These are phyloP conservation scores for Acacia melanoxylon DNA, from an alignment of 306 rosid genomes.

Conservation along the genomic window DNA sequence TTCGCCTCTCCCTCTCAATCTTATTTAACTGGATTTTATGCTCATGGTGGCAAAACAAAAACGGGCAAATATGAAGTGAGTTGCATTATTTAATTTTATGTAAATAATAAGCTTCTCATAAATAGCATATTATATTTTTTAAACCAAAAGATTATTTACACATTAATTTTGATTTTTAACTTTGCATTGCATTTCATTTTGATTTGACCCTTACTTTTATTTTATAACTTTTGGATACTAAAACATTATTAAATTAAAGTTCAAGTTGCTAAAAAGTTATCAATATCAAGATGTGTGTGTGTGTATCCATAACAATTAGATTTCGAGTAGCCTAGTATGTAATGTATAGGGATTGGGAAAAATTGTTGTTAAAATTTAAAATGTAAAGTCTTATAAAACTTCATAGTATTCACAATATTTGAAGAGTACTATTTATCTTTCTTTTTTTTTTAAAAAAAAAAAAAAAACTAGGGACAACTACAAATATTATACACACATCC, in stretches of 20 bases:
- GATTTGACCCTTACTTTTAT: background rate
- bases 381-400: background rate
- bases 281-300: no score
- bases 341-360: background rate
- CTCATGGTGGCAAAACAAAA: background rate
- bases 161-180: no score
- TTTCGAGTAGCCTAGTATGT: background rate
- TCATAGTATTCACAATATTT: background rate
- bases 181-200: background rate
- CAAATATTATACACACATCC: background rate
- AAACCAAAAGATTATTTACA: background rate
- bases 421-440: background rate
- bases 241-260: background rate
- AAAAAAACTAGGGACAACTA: background rate
- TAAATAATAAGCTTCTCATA: background rate
- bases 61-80: background rate
- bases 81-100: no score
- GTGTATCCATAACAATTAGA: background rate
- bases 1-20: background rate
- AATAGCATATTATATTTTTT: no score
- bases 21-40: background rate
- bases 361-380: background rate
- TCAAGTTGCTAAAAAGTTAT: background rate
- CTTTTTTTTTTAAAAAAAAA: no score
- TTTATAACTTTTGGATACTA: background rate